These are phyloP conservation scores for Neltuma alba DNA, from an alignment of 306 rosid genomes.

Conservation along the genomic window DNA sequence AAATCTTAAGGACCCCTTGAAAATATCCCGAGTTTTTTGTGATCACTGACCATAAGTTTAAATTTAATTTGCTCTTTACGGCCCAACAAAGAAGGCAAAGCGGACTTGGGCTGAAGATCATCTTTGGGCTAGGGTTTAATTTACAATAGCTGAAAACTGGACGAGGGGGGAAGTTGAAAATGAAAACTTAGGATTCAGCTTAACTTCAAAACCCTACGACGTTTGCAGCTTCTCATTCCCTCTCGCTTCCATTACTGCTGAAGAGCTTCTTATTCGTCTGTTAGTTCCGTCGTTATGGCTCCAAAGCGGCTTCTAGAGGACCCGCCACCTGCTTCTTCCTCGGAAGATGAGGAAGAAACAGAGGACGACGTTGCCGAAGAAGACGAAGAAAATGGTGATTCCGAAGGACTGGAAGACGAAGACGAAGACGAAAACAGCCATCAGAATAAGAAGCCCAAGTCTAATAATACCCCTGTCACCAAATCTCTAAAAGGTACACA, in stretches of 20 bases:
- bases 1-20: too few species aligned
- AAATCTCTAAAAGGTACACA: slow-evolving; percentile 3
- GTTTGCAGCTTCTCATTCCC: too few species aligned
- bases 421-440: background rate
- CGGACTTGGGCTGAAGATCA: too few species aligned
- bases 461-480: background rate
- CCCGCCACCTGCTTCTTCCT: slow-evolving; percentile 40
- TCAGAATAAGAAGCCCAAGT: background rate
- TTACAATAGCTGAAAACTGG: too few species aligned
- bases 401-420: background rate
- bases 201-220: too few species aligned
- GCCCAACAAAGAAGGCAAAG: too few species aligned
- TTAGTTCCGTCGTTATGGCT: slow-evolving; percentile 30
- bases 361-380: slow-evolving; percentile 26
- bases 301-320: slow-evolving; percentile 44
- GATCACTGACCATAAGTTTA: too few species aligned
- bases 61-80: too few species aligned
- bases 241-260: background rate
- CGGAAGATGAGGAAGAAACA: slow-evolving; percentile 35
- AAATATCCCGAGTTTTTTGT: too few species aligned
- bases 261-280: background rate
- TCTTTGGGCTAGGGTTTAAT: too few species aligned
- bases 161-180: too few species aligned
- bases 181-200: too few species aligned
- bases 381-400: background rate